Percentiles rank a stretch among this genome's conserved stretches.
Conservation (phyloP, 495 filamentous ascomycete genomes). For the Staphylotrichum tortipilum region DNA sequence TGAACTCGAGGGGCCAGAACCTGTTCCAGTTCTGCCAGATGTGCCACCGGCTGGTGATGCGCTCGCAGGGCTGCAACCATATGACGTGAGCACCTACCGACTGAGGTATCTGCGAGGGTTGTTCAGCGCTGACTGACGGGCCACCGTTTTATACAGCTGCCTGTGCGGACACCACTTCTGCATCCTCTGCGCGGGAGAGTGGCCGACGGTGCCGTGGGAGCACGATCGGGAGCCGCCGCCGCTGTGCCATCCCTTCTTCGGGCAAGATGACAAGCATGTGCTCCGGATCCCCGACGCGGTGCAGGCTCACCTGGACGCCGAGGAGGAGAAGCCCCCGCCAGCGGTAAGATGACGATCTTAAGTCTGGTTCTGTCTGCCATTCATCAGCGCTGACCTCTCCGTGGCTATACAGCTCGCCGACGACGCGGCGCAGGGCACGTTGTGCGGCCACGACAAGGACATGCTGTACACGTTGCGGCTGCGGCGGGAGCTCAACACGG, state of each 20-base stretch:
- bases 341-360: constrained; percentile 5
- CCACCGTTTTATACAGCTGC: neutral
- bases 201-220: neutral
- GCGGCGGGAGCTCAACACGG: neutral
- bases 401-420: neutral
- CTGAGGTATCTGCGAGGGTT: no score
- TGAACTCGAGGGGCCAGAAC: neutral
- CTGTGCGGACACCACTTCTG: constrained; percentile 4
- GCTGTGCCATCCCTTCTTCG: neutral
- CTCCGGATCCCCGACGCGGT: neutral
- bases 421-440: neutral
- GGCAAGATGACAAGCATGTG: neutral
- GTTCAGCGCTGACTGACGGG: no score
- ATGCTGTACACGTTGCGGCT: neutral
- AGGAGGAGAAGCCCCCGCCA: neutral
- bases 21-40: constrained; percentile 3
- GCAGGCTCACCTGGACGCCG: neutral
- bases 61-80: constrained; percentile 1
- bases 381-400: no score
- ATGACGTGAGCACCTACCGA: neutral
- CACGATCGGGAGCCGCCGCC: no score
- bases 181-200: neutral
- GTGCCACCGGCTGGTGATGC: neutral
- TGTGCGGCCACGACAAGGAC: neutral
- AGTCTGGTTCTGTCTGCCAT: no score